A percentile compares a stretch with the other conserved stretches of the same genome.
These are phyloP conservation scores for Phytophthora europaea DNA, from an alignment of 352 stramenopile genomes.

Conservation along the genomic window DNA sequence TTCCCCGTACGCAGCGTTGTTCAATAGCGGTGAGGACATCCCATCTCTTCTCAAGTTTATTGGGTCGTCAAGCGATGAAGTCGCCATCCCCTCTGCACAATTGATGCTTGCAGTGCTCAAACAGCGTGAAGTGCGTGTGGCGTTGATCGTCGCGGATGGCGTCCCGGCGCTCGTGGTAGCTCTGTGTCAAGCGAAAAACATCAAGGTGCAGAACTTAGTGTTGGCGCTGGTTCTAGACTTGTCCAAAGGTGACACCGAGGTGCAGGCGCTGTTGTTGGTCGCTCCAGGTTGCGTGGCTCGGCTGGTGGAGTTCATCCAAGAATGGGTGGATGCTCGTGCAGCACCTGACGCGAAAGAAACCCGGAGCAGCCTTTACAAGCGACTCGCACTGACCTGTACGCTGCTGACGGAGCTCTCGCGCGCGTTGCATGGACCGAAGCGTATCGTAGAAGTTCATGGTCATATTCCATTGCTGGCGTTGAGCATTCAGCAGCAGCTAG, in stretches of 20 bases:
- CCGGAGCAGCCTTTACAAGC: slow-evolving; percentile 40
- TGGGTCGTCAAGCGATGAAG: slow-evolving; percentile 35
- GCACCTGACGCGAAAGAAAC: slow-evolving; percentile 19
- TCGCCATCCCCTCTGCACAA: slow-evolving; percentile 54
- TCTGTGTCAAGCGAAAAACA: slow-evolving; percentile 44
- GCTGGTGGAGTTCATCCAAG: slow-evolving; percentile 59
- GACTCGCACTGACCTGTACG: slow-evolving; percentile 53
- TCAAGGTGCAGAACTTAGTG: slow-evolving; percentile 56
- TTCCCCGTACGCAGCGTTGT: slow-evolving; percentile 36
- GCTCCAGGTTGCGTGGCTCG: slow-evolving; percentile 51
- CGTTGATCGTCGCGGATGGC: slow-evolving; percentile 81
- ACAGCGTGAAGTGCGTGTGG: slow-evolving; percentile 70
- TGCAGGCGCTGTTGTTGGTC: slow-evolving; percentile 67
- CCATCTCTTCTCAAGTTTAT: slow-evolving; percentile 60
- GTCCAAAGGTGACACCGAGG: slow-evolving; percentile 60
- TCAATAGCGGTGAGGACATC: slow-evolving; percentile 71
- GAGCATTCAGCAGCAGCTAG: slow-evolving; percentile 42
- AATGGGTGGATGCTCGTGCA: slow-evolving; percentile 31
- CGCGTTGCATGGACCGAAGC: slow-evolving; percentile 35
- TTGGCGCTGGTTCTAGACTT: slow-evolving; percentile 62
- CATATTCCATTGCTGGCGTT: slow-evolving; percentile 57
- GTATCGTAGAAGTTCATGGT: slow-evolving; percentile 51
- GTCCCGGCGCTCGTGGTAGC: slow-evolving; percentile 60
- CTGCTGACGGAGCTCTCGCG: slow-evolving; percentile 58
- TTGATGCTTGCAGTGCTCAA: slow-evolving; percentile 51